A percentile compares a stretch with the other conserved stretches of the same genome.
Evolutionary conservation across 2,329 filamentous ascomycete species (phyloP).

Genomic region (Sporothrix luriei): DNA sequence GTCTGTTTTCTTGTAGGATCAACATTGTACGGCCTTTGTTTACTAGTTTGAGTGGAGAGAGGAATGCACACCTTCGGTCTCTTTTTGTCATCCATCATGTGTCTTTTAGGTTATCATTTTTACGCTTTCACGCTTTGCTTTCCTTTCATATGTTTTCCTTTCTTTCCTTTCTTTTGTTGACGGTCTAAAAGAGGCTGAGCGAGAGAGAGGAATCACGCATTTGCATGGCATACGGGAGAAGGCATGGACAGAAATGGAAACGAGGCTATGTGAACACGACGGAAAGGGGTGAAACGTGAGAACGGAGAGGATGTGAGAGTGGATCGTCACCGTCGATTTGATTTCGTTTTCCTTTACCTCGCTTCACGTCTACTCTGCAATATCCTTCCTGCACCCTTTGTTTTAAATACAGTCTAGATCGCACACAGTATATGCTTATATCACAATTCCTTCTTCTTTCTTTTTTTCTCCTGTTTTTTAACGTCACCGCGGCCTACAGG

Average conservation of each 20-base stretch:
- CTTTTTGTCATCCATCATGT: not conserved
- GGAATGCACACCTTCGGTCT: not conserved
- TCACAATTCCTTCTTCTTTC: not conserved
- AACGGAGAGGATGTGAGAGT: not conserved
- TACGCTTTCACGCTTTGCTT: not conserved
- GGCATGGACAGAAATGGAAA: slow-evolving; percentile 1
- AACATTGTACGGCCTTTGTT: slow-evolving; percentile 15
- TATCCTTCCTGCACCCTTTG: not conserved
- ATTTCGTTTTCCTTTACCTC: not conserved
- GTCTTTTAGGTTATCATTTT: slow-evolving; percentile 4
- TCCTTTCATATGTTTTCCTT: no score
- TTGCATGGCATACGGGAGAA: slow-evolving; percentile 26
- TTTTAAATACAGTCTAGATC: slow-evolving; percentile 1
- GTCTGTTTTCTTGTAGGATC: slow-evolving; percentile 26
- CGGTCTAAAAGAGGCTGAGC: not conserved
- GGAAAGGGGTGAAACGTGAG: no score
- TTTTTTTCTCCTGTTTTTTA: not conserved
- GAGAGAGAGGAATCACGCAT: slow-evolving; percentile 10
- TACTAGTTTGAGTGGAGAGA: not conserved
- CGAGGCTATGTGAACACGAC: not conserved
- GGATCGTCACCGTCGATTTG: not conserved
- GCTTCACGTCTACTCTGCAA: not conserved
- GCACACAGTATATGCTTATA: not conserved
- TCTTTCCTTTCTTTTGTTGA: no score
- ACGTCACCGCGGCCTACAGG: not conserved